phyloP scores from a whole-genome alignment of 345 rosid species.

The Citrus hindsii region DNA sequence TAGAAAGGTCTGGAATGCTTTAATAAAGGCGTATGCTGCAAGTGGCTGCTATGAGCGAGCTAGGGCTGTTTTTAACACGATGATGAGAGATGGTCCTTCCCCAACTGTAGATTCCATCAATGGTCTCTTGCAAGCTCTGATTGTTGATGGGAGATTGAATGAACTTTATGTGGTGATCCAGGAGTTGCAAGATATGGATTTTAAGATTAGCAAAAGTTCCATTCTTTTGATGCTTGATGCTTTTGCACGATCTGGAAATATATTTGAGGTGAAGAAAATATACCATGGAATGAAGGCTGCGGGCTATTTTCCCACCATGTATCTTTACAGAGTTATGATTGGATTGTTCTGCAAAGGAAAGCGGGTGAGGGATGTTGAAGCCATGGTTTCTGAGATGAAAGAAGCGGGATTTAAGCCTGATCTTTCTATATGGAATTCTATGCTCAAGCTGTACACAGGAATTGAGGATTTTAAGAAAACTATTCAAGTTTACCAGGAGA shows the following conservation, averaged over 20 bases:
- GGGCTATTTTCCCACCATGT: conserved; percentile 91
- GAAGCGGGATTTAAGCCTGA: conserved; percentile 84
- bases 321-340: conserved; percentile 83
- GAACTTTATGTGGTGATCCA: conserved; percentile 82
- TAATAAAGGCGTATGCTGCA: conserved; percentile 79
- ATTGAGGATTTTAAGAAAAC: conserved; percentile 78
- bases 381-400: conserved; percentile 88
- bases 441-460: conserved; percentile 76
- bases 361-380: conserved; percentile 79
- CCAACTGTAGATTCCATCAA: conserved; percentile 91
- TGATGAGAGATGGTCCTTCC: conserved; percentile 93
- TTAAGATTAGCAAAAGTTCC: conserved; percentile 86
- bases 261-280: conserved; percentile 89
- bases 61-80: conserved; percentile 84
- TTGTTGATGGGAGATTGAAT: conserved; percentile 69
- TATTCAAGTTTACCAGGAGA: conserved; percentile 62
- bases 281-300: conserved; percentile 95
- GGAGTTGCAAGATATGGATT: conserved; percentile 97
- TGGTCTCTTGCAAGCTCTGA: conserved; percentile 76
- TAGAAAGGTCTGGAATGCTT: conserved; percentile 82
- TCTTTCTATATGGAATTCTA: conserved; percentile 78
- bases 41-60: conserved; percentile 92
- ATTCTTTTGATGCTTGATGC: conserved; percentile 88
- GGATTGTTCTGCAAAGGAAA: conserved; percentile 73
- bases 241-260: conserved; percentile 72